Evolutionary conservation across 169 alveolate species (phyloP).

Genomic region (Cryptosporidium parvum): DNA sequence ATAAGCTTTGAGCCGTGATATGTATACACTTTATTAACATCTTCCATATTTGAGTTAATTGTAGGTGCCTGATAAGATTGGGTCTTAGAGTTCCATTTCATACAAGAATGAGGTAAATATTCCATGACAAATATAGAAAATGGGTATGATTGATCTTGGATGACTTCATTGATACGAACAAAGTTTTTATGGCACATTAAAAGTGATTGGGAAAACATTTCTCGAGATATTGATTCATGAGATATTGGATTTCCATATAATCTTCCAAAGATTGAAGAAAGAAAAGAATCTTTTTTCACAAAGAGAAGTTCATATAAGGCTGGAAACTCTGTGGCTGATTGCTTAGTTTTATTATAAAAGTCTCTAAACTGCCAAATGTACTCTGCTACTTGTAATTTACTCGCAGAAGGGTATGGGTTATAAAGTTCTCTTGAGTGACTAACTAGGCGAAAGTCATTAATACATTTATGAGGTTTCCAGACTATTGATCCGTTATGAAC

Average conservation of each 20-base stretch:
- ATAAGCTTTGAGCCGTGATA: slow-evolving; percentile 40
- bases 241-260: slow-evolving; percentile 29
- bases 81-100: slow-evolving; percentile 36
- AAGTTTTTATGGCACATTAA: slow-evolving; percentile 23
- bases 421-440: slow-evolving; percentile 38
- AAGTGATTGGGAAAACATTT: slow-evolving; percentile 38
- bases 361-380: slow-evolving; percentile 58
- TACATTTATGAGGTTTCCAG: slow-evolving; percentile 62
- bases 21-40: slow-evolving; percentile 32
- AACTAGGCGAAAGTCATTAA: slow-evolving; percentile 63
- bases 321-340: slow-evolving; percentile 8
- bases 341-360: background rate
- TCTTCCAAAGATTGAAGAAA: slow-evolving; percentile 26
- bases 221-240: slow-evolving; percentile 40
- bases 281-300: slow-evolving; percentile 55
- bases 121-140: slow-evolving; percentile 58
- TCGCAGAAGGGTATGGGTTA: slow-evolving; percentile 39
- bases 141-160: slow-evolving; percentile 24
- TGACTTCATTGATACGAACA: slow-evolving; percentile 50
- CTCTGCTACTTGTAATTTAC: slow-evolving; percentile 48
- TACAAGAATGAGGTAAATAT: slow-evolving; percentile 56
- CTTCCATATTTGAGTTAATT: background rate
- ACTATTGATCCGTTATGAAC: slow-evolving; percentile 18
- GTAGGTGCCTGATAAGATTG: slow-evolving; percentile 47
- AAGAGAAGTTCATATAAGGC: slow-evolving; percentile 43